These are phyloP conservation scores for Diaporthe helianthi DNA, from an alignment of 2,329 filamentous ascomycete species.

Conservation along the genomic window DNA sequence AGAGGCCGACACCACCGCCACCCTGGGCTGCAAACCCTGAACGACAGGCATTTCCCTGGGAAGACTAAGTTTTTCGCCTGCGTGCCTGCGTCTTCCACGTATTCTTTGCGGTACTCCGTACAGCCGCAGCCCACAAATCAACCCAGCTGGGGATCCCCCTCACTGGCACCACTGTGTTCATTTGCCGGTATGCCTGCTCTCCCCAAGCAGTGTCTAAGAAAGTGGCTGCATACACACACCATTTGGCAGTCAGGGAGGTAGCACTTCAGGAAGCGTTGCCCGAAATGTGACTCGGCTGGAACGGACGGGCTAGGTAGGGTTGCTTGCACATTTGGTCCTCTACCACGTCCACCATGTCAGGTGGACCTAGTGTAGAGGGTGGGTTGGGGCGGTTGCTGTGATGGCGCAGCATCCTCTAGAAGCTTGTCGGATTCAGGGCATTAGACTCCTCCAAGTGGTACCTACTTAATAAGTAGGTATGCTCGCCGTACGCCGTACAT, in stretches of 20 bases:
- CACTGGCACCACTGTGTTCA: background rate
- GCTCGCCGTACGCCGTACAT: background rate
- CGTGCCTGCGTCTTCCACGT: background rate
- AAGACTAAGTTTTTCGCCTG: background rate
- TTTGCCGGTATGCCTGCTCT: background rate
- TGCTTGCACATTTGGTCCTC: background rate
- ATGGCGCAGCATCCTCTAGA: background rate
- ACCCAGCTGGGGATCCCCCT: background rate
- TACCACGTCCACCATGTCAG: background rate
- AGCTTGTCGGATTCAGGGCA: background rate
- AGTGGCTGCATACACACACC: background rate
- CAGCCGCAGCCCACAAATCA: background rate
- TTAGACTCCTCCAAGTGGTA: background rate
- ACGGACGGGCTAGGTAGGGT: background rate
- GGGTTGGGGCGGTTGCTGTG: background rate
- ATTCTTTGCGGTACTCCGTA: background rate
- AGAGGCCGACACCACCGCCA: slow-evolving; percentile 10
- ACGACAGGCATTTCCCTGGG: slow-evolving; percentile 12
- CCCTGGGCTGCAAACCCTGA: slow-evolving; percentile 14
- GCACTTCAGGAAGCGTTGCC: background rate
- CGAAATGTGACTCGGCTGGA: background rate
- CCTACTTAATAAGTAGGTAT: too few species aligned
- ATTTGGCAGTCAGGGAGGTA: background rate
- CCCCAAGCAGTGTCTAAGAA: background rate
- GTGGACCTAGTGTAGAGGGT: background rate